phyloP scores from a whole-genome alignment of 345 rosid genomes.

The Arabidopsis suecica region DNA sequence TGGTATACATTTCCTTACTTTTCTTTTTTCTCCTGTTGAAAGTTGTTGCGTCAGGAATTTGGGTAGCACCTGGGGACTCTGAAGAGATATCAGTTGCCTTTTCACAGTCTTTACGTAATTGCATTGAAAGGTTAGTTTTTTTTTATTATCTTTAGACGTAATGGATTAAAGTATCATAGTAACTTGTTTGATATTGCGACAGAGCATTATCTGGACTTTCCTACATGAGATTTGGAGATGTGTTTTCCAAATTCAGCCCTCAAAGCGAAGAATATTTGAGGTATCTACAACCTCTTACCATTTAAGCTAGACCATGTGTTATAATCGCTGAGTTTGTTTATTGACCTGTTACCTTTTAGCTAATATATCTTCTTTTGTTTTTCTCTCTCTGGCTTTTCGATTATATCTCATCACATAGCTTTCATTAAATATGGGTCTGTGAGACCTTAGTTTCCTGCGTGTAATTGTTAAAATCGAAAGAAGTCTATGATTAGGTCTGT shows the following conservation, averaged over 20 bases:
- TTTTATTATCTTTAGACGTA: constrained; percentile 19
- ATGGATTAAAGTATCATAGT: constrained; percentile 26
- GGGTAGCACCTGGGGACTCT: constrained; percentile 98
- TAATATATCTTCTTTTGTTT: neutral
- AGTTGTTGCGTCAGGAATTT: constrained; percentile 94
- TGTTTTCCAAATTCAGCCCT: constrained; percentile 80
- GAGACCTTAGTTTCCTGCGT: constrained; percentile 25
- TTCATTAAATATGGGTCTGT: constrained; percentile 13
- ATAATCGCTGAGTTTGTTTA: constrained; percentile 9
- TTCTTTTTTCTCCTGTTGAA: constrained; percentile 43
- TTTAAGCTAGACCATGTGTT: neutral
- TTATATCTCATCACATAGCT: constrained; percentile 6
- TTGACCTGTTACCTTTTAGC: neutral
- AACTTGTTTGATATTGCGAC: constrained; percentile 42
- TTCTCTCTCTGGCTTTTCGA: constrained; percentile 16
- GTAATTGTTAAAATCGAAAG: constrained; percentile 3
- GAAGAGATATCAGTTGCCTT: constrained; percentile 97
- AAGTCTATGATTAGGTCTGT: constrained; percentile 24
- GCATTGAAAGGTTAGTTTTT: constrained; percentile 81
- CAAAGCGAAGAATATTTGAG: constrained; percentile 80
- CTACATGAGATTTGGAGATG: constrained; percentile 96
- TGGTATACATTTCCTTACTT: constrained; percentile 20
- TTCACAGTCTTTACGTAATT: constrained; percentile 85
- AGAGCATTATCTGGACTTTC: constrained; percentile 77
- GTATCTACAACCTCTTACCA: constrained; percentile 45